A percentile compares a stretch with the other conserved stretches of the same genome.
Evolutionary conservation across 257 asterid species (phyloP).

Genomic region (Fraxinus cuspidata): DNA sequence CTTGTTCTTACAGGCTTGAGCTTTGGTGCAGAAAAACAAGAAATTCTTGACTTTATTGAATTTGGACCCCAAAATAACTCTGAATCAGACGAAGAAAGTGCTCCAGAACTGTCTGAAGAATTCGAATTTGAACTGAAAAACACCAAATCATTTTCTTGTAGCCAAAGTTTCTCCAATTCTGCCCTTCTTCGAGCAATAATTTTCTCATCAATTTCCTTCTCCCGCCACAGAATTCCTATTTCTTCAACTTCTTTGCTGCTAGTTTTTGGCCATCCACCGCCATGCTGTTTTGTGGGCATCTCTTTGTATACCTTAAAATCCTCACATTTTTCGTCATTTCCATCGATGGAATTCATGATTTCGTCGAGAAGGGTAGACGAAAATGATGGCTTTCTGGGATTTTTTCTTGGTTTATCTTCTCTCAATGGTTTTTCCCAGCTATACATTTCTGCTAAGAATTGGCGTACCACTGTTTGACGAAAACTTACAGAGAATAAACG

Average conservation of each 20-base stretch:
- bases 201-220: constrained; percentile 33
- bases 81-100: constrained; percentile 48
- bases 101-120: constrained; percentile 54
- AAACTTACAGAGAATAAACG: not conserved
- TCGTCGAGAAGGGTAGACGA: constrained; percentile 76
- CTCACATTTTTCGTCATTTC: constrained; percentile 22
- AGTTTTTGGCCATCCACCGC: constrained; percentile 17
- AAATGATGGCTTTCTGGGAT: constrained; percentile 55
- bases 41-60: constrained; percentile 23
- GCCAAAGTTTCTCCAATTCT: constrained; percentile 20
- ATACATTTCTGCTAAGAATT: constrained; percentile 34
- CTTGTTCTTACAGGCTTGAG: constrained; percentile 37
- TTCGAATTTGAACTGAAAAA: constrained; percentile 45
- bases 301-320: constrained; percentile 3
- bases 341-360: constrained; percentile 72
- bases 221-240: constrained; percentile 42
- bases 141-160: constrained; percentile 41
- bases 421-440: constrained; percentile 30
- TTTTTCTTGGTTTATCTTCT: constrained; percentile 29
- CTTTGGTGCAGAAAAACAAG: constrained; percentile 33
- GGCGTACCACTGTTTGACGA: not conserved
- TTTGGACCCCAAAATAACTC: constrained; percentile 33
- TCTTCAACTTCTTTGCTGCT: constrained; percentile 30
- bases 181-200: constrained; percentile 10
- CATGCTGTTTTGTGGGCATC: not conserved